phyloP scores from a whole-genome alignment of 2,329 filamentous ascomycete species.

The Hymenoscyphus fructigenus region DNA sequence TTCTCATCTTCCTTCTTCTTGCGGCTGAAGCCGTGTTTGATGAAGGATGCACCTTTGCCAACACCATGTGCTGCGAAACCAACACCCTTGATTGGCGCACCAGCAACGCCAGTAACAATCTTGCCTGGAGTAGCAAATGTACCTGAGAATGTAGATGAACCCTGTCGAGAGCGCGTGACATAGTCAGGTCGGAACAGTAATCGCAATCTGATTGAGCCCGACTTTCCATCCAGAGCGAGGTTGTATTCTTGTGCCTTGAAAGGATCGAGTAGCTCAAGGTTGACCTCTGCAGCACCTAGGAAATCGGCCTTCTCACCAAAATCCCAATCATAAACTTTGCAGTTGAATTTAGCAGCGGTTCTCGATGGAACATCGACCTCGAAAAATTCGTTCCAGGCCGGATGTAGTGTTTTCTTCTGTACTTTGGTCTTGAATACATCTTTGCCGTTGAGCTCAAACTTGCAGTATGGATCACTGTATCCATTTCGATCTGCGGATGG shows the following conservation, averaged over 20 bases:
- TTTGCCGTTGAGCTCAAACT: constrained; percentile 85
- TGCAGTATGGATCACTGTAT: constrained; percentile 95
- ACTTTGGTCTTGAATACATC: constrained; percentile 94
- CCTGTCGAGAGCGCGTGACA: constrained; percentile 80
- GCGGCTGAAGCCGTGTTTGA: constrained; percentile 78
- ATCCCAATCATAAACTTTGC: constrained; percentile 92
- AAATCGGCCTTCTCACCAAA: constrained; percentile 94
- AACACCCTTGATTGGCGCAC: constrained; percentile 90
- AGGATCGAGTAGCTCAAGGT: constrained; percentile 77
- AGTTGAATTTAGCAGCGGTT: constrained; percentile 78
- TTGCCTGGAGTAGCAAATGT: constrained; percentile 85
- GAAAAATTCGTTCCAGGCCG: constrained; percentile 95
- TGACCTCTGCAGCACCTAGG: constrained; percentile 74
- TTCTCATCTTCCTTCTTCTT: constrained; percentile 59
- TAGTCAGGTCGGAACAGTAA: constrained; percentile 93
- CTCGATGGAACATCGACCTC: constrained; percentile 80
- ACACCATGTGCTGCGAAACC: constrained; percentile 68
- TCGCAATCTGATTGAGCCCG: constrained; percentile 76
- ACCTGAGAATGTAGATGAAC: constrained; percentile 88
- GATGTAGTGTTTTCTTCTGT: constrained; percentile 94
- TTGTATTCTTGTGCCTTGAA: constrained; percentile 77
- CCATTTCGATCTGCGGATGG: constrained; percentile 94
- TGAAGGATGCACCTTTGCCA: constrained; percentile 85
- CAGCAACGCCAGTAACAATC: constrained; percentile 77
- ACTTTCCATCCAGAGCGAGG: constrained; percentile 82